These are phyloP conservation scores for Coix lacrymajobi DNA, from an alignment of 176 grass and related monocot genomes.

Conservation along the genomic window DNA sequence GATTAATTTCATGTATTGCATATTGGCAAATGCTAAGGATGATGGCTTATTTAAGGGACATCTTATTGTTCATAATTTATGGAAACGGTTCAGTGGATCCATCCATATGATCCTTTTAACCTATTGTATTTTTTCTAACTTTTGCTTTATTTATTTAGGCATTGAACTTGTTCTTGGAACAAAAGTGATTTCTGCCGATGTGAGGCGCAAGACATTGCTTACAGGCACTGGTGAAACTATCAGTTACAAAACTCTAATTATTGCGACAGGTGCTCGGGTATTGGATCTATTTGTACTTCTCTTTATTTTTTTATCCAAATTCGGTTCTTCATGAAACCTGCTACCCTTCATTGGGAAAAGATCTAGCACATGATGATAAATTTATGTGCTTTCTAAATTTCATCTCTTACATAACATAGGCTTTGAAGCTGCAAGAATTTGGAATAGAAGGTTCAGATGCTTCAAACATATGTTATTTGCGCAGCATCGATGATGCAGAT, in stretches of 20 bases:
- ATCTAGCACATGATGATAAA: background rate
- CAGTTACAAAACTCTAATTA: constrained; percentile 86
- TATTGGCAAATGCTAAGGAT: background rate
- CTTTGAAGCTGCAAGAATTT: constrained; percentile 90
- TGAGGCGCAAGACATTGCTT: constrained; percentile 71
- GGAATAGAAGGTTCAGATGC: constrained; percentile 73
- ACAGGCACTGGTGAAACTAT: constrained; percentile 84
- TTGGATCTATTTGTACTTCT: constrained; percentile 32
- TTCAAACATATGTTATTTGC: constrained; percentile 85
- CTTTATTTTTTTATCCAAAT: background rate
- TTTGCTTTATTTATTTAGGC: constrained; percentile 37
- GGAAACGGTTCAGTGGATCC: background rate
- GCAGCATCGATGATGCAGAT: constrained; percentile 65
- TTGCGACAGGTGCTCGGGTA: constrained; percentile 98
- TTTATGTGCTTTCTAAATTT: background rate
- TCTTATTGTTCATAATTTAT: background rate
- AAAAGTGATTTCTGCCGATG: constrained; percentile 71
- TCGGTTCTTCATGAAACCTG: background rate
- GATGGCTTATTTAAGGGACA: background rate
- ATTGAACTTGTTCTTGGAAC: constrained; percentile 97
- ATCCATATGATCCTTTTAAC: background rate
- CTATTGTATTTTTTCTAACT: background rate
- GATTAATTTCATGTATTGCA: background rate
- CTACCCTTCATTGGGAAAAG: background rate
- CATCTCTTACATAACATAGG: constrained; percentile 46